Evolutionary conservation across 108 stramenopile genomes (phyloP).

Genomic region (Discostella stelligeroides): DNA sequence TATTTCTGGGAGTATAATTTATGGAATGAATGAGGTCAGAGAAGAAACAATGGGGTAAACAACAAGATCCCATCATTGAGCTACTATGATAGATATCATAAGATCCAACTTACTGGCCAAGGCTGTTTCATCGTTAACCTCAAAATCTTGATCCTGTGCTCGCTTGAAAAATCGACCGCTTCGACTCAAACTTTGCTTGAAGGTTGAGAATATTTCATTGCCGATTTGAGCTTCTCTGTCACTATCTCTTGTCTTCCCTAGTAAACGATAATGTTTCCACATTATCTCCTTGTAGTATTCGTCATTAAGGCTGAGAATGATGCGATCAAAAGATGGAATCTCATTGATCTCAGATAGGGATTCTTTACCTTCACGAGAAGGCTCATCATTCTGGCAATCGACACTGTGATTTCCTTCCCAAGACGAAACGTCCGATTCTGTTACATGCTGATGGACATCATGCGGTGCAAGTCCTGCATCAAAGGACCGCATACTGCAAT

Average conservation of each 20-base stretch:
- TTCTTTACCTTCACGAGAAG: background rate
- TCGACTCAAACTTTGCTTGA: slow-evolving; percentile 17
- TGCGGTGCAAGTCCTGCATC: no score
- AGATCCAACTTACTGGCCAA: background rate
- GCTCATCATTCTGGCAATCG: background rate
- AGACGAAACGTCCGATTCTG: no score
- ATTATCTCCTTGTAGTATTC: slow-evolving; percentile 24
- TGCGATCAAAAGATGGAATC: background rate
- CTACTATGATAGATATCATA: no score
- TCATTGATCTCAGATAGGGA: background rate
- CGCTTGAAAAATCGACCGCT: slow-evolving; percentile 20
- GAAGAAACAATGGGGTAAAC: background rate
- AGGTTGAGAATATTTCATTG: slow-evolving; percentile 22
- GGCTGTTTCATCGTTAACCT: slow-evolving; percentile 3
- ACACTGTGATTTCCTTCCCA: no score
- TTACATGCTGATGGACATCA: no score
- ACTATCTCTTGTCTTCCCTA: slow-evolving; percentile 21
- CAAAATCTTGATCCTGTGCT: slow-evolving; percentile 7
- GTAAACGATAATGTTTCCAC: slow-evolving; percentile 19
- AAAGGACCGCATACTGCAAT: background rate
- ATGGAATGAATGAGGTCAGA: slow-evolving; percentile 3
- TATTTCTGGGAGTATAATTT: background rate
- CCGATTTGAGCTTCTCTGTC: slow-evolving; percentile 19
- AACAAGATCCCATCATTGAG: no score
- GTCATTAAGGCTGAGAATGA: slow-evolving; percentile 23